Percentiles rank a stretch among this genome's conserved stretches.
Conservation (phyloP, 140 eudicot species). For the Flaveria floridana region DNA sequence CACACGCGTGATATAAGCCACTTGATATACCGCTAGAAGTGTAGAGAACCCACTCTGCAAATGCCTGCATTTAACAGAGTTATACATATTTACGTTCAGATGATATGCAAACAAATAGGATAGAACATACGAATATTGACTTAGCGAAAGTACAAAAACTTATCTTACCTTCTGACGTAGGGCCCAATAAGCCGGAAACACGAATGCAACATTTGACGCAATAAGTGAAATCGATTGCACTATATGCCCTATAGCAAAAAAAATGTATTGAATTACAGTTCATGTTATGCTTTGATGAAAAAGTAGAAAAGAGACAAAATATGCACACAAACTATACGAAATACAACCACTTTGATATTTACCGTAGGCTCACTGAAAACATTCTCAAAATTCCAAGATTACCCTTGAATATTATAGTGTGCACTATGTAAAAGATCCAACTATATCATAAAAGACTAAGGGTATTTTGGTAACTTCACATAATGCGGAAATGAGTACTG, state of each 20-base stretch:
- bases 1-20: slow-evolving; percentile 87
- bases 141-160: neutral
- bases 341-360: neutral
- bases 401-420: slow-evolving; percentile 9
- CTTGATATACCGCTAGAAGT: slow-evolving; percentile 83
- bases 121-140: no score
- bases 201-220: slow-evolving; percentile 84
- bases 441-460: slow-evolving; percentile 12
- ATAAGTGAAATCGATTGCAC: slow-evolving; percentile 75
- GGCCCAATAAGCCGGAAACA: slow-evolving; percentile 91
- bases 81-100: neutral
- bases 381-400: slow-evolving; percentile 15
- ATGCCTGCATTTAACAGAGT: slow-evolving; percentile 49
- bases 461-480: slow-evolving; percentile 25
- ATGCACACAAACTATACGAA: neutral
- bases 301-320: neutral
- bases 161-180: slow-evolving; percentile 73
- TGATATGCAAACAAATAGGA: neutral
- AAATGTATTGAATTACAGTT: slow-evolving; percentile 15
- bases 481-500: neutral
- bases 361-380: neutral
- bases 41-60: slow-evolving; percentile 87
- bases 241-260: slow-evolving; percentile 60
- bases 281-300: slow-evolving; percentile 6
- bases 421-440: neutral